Evolutionary conservation across 148 eudicot genomes (phyloP).

Genomic region (Amaranthus palmeri): DNA sequence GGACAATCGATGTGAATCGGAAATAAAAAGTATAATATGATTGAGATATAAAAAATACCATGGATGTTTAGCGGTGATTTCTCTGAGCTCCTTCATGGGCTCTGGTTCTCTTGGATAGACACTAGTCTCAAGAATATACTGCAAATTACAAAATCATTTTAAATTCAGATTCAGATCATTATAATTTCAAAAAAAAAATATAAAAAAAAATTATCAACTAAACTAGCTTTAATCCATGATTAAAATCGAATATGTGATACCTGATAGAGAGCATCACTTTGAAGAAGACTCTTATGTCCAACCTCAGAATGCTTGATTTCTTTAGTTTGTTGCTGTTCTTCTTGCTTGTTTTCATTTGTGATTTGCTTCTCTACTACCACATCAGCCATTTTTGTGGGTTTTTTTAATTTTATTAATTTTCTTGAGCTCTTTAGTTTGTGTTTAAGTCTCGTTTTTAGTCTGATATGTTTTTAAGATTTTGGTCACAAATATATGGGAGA

Average conservation of each 20-base stretch:
- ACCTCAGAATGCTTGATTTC: constrained; percentile 50
- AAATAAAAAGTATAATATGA: too few species aligned
- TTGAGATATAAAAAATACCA: constrained; percentile 42
- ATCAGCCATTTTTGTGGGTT: constrained; percentile 30
- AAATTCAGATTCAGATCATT: not conserved
- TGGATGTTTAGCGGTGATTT: constrained; percentile 84
- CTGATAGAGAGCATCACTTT: constrained; percentile 83
- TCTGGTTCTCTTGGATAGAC: constrained; percentile 83
- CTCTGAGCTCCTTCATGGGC: constrained; percentile 79
- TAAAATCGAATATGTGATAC: constrained; percentile 17
- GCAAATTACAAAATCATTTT: not conserved
- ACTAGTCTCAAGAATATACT: constrained; percentile 88
- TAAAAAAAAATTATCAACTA: not conserved
- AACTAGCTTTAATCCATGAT: not conserved
- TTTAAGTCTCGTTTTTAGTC: too few species aligned
- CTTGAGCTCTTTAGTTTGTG: not conserved
- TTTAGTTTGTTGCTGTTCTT: constrained; percentile 27
- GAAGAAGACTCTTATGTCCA: constrained; percentile 86
- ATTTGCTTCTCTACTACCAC: constrained; percentile 12
- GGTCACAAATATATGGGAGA: constrained; percentile 20
- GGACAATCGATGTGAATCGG: too few species aligned
- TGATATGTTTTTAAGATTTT: not conserved
- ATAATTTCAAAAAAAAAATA: not conserved
- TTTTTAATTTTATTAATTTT: not conserved
- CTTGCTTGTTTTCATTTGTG: too few species aligned